Evolutionary conservation across 371 early-diverging fungal species (phyloP).

Genomic region (Mortierella sp.): DNA sequence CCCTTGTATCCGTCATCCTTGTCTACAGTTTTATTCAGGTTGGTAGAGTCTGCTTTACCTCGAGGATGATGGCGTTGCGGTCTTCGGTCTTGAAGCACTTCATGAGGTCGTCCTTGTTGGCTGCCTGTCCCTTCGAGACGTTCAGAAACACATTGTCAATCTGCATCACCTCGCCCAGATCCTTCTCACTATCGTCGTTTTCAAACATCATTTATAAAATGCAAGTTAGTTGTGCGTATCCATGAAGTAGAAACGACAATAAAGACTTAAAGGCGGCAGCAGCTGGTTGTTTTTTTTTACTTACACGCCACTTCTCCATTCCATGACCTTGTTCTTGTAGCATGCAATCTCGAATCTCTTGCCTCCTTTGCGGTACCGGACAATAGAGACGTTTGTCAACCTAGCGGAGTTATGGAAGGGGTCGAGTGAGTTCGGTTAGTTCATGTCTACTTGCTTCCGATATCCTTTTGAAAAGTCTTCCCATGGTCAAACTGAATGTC

Average conservation of each 20-base stretch:
- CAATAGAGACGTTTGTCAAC: constrained; percentile 96
- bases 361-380: constrained; percentile 96
- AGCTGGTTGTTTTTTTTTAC: no score
- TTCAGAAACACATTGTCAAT: constrained; percentile 93
- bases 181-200: constrained; percentile 81
- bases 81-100: constrained; percentile 94
- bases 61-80: constrained; percentile 82
- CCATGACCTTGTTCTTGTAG: constrained; percentile 99
- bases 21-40: neutral
- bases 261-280: no score
- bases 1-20: neutral
- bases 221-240: neutral
- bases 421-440: neutral
- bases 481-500: neutral
- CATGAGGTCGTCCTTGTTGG: constrained; percentile 88
- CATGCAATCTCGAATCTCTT: constrained; percentile 98
- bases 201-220: neutral
- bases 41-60: constrained; percentile 63
- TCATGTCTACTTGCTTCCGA: neutral
- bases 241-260: no score
- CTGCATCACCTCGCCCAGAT: constrained; percentile 97
- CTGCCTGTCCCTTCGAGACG: constrained; percentile 96
- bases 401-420: constrained; percentile 47
- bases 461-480: neutral
- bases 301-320: constrained; percentile 95